Evolutionary conservation across 805 yeast genomes (phyloP), one percentile per base, ranked within the genome.

Genomic region (Candida yuanshanica): DNA sequence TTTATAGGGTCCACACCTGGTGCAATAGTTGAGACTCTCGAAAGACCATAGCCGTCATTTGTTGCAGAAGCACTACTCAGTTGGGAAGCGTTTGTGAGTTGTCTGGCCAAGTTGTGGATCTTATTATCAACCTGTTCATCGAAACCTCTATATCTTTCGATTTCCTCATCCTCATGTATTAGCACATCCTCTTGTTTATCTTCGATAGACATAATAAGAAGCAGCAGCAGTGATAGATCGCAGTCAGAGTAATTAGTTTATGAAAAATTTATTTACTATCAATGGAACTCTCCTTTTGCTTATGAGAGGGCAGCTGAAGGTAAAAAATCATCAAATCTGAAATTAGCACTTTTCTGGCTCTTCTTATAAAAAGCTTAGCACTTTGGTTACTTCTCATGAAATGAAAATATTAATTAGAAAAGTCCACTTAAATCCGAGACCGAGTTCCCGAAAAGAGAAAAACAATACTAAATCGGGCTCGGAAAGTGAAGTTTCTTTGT

Each of bases 1-100:
- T 41, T 41, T 29, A 53, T 65, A 1, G 72, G 68, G 31, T 44
- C 38, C 0, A 60, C 50, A 32, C 72, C 72, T 5, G 71, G 71
- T 16, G 65, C 48, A 22, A 39, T 31, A 4, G 44, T 35, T 1
- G 42, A 37, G 3, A 27, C 41, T 32, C 38, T 44, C 13, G 46
- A 42, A 1, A 33, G 1, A 26, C 25, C 31, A 17, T 20, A 22
- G 12, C 16, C 23, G 5, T 36, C 32, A 4, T 7, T 14, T 11
- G 24, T 21, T 8, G 21, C 37, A 12, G 7, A 11, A 5, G 25
- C 22, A 20, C 10, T 10, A 16, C 13, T 20, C 7, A 11, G 35
- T 9, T 5, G 29, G 8, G 37, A 33, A 36, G 20, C 11, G 64
- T 54, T 29, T n/a, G 69, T 60, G 33, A 64, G 49, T 13, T 66